Conservation (phyloP, 352 stramenopile species). For the Phytophthora ramorum region DNA sequence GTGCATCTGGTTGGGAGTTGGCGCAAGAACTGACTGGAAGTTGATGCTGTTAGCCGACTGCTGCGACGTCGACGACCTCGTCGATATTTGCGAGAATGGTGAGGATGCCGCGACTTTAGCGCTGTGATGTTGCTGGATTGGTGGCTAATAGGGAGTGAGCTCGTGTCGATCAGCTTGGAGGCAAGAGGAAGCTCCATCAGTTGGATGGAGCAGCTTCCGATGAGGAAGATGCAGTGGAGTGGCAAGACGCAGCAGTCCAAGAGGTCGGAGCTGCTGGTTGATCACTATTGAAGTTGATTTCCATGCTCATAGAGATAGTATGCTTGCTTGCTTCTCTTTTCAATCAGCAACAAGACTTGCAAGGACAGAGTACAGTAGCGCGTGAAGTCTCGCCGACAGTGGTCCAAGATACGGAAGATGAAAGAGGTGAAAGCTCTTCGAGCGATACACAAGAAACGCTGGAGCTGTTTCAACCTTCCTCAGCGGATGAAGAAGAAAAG, state of each 20-base stretch:
- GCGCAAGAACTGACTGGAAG: constrained; percentile 5
- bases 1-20: background rate
- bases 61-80: constrained; percentile 14
- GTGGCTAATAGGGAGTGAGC: background rate
- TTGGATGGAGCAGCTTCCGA: constrained; percentile 38
- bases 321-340: background rate
- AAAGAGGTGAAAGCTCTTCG: background rate
- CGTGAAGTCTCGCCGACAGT: background rate
- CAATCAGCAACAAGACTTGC: constrained; percentile 1
- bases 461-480: background rate
- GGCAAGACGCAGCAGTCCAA: constrained; percentile 11
- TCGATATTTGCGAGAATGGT: constrained; percentile 53
- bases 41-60: constrained; percentile 23
- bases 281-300: too few relatives aligned
- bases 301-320: background rate
- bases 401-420: constrained; percentile 1
- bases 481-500: constrained; percentile 18
- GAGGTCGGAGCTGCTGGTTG: constrained; percentile 14
- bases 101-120: background rate
- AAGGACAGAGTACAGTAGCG: background rate
- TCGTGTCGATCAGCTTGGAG: constrained; percentile 35
- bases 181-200: constrained; percentile 44
- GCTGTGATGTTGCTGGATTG: background rate
- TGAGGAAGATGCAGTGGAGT: constrained; percentile 25
- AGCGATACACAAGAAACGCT: background rate